A percentile compares a stretch with the other conserved stretches of the same genome.
Evolutionary conservation across 1,284 basidiomycete genomes (phyloP).

Genomic region (Ustilago vetiveriae): DNA sequence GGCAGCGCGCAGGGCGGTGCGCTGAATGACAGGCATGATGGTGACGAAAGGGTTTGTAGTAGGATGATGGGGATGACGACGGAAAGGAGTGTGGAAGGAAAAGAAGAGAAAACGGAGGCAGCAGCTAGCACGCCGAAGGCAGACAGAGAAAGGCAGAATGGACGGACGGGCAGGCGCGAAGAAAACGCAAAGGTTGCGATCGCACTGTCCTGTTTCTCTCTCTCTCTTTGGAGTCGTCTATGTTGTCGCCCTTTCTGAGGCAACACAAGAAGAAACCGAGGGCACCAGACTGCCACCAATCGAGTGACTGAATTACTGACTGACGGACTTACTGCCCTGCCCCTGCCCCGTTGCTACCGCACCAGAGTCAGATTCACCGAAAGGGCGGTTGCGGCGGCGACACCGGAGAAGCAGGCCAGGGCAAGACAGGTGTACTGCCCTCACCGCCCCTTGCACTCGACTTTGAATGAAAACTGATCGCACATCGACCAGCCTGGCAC

Average conservation of each 20-base stretch:
- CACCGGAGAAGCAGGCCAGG: background rate
- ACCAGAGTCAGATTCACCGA: too few relatives aligned
- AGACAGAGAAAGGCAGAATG: background rate
- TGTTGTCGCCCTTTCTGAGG: too few relatives aligned
- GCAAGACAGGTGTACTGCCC: background rate
- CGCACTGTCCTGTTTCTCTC: conserved; percentile 7
- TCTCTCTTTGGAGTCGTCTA: background rate
- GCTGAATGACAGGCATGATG: conserved; percentile 58
- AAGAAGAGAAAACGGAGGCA: conserved; percentile 16
- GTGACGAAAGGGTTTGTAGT: conserved; percentile 19
- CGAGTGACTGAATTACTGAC: too few relatives aligned
- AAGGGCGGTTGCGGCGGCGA: too few relatives aligned
- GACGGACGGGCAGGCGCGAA: background rate
- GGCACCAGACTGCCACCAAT: too few relatives aligned
- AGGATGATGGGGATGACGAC: conserved; percentile 27
- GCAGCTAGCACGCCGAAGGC: conserved; percentile 4
- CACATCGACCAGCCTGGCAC: conserved; percentile 4
- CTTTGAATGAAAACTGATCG: conserved; percentile 5
- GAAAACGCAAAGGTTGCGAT: conserved; percentile 13
- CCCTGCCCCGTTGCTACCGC: too few relatives aligned
- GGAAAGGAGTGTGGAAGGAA: conserved; percentile 21
- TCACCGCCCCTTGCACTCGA: too few relatives aligned
- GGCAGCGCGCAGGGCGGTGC: conserved; percentile 57
- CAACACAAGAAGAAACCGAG: background rate
- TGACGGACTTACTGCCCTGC: too few relatives aligned